Evolutionary conservation across 352 stramenopile genomes (phyloP), one percentile per base, ranked within the genome.

Genomic region (Saprolegnia parasitica): DNA sequence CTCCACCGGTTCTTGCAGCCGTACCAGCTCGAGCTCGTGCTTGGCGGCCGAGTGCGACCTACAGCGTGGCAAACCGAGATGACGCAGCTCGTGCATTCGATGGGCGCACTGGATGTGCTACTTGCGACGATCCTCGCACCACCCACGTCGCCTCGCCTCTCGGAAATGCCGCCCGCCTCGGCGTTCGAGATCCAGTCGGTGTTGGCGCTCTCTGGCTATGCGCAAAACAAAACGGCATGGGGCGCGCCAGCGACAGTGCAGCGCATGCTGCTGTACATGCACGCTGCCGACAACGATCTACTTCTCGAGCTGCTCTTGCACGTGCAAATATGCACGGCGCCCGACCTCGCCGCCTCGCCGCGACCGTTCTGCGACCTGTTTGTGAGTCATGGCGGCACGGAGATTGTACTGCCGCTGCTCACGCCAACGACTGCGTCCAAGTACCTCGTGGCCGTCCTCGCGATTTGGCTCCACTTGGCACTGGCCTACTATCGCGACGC

Each of bases 161-260:
- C 24, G 11, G n/a, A 16, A 3, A 24, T 13, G 52, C 35, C 13
- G 3, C 24, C 52, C 13, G 37, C 37, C 0, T 70, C 63, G 5
- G 63, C 63, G 8, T 70, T 29, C 61, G 63, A 63, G 24, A 58
- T 70, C 29, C 63, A 70, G 55, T n/a, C 49, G 18, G 26, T 46
- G 23, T 32, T 70, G n/a, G 45, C 23, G 5, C 24, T 70, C n/a
- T 70, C 62, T 47, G 63, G 24, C n/a, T 60, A 54, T 24, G 20
- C 18, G 13, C 8, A 52, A 42, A 21, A 61, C 13, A 70, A 60
- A 15, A 4, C 16, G 13, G 9, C 20, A 15, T 70, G 63, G 63
- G 32, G 21, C n/a, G 46, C 47, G 16, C 23, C 24, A 18, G 32
- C 20, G n/a, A 52, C 63, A 6, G 46, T 70, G 8, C 15, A 46